Evolutionary conservation across 108 stramenopile genomes (phyloP), one percentile per base, ranked within the genome.

Genomic region (Cyclotella sp.): DNA sequence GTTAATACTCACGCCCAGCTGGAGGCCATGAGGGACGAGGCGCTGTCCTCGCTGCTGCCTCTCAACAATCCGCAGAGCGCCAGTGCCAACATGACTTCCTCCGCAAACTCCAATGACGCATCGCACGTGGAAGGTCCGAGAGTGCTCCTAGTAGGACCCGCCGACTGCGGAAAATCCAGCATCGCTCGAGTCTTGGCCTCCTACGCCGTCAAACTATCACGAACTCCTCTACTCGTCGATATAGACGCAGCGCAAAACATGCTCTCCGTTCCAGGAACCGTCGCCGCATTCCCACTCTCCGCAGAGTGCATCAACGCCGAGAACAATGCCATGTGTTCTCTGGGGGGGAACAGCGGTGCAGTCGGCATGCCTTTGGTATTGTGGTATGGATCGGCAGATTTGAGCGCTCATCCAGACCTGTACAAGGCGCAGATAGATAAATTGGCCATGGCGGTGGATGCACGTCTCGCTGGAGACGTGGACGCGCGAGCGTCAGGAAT

Each of bases 1-100:
- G 93, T 96, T 52, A 96, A 96, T 73, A 94, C 95, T 9, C 95
- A 96, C 81, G 93, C 95, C 3, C 95, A 96, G 66, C 74, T 96
- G 81, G 95, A 96, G 77, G 93, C 90, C 18, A 73, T 96, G 79
- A 60, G 95, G 30, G 95, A 96, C 77, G 90, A 89, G 68, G 92
- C 93, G 18, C 57, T 86, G 26, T 63, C 51, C n/a, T 60, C 42
- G 12, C 46, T 69, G 67, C 63, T 42, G 69, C 59, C 69, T 14
- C 34, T 6, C 34, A 57, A 12, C 15, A 28, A 28, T 44, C 58
- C n/a, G 62, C 59, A 61, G 72, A 64, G 70, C n/a, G 69, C 63
- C 18, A 30, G 19, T 6, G 27, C 40, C 64, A 9, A 30, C 47
- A 27, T 3, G 9, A 51, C 14, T 15, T 21, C 34, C 52, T 40